A percentile compares a stretch with the other conserved stretches of the same genome.
Evolutionary conservation across 768 basidiomycete genomes (phyloP).

Genomic region (Termitomyces sp.): DNA sequence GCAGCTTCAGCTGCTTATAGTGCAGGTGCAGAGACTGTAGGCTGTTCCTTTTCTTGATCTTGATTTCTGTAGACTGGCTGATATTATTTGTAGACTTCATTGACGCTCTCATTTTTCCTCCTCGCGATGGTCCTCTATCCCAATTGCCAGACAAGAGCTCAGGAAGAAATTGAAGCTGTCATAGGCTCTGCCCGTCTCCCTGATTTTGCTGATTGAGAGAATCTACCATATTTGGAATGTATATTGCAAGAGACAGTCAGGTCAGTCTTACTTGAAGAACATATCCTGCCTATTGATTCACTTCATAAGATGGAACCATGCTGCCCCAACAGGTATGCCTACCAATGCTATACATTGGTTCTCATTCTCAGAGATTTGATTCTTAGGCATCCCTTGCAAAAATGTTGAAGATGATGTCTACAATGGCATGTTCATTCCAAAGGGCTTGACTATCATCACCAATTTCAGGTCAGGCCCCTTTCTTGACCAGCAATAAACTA

Average conservation of each 20-base stretch:
- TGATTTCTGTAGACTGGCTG: too few relatives aligned
- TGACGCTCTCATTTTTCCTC: constrained; percentile 28
- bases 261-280: too few relatives aligned
- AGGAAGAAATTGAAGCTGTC: constrained; percentile 38
- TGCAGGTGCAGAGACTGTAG: constrained; percentile 36
- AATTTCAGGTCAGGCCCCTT: too few relatives aligned
- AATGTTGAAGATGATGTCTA: too few relatives aligned
- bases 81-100: constrained; percentile 20
- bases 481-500: too few relatives aligned
- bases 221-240: constrained; percentile 26
- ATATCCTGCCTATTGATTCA: too few relatives aligned
- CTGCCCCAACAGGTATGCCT: constrained; percentile 22
- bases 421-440: too few relatives aligned
- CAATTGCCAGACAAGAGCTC: constrained; percentile 30
- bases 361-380: too few relatives aligned
- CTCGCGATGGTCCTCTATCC: constrained; percentile 38
- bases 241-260: constrained; percentile 27
- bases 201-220: constrained; percentile 23
- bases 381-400: too few relatives aligned
- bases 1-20: constrained; percentile 17
- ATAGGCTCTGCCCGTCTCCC: constrained; percentile 28
- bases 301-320: constrained; percentile 19
- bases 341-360: too few relatives aligned
- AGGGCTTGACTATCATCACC: too few relatives aligned
- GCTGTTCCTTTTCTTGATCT: neutral